Base-by-base conservation (phyloP, 768 basidiomycete genomes). In the Tubosaeta brunneosetosa region DNA sequence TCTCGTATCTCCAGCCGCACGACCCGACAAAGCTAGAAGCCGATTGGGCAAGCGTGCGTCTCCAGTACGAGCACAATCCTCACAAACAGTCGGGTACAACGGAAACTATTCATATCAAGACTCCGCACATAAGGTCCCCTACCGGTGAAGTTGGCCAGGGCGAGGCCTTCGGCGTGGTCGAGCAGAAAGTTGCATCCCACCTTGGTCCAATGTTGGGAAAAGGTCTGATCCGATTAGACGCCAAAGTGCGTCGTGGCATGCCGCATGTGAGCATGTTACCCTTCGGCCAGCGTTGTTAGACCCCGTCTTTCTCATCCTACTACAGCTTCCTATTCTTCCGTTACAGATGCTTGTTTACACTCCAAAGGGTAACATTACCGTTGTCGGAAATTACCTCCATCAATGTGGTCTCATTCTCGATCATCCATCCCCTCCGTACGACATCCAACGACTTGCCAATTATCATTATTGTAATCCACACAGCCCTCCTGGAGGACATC, bases 341-440 rank as follows among this genome's bases (percentile, higher is more conserved):
- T 76, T 97, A 16, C 86, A 88, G 63, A 80, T 97, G 69, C 81
- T 97, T 36, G 84, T 97, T 29, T 95, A 89, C 70, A 95, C 95
- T 6, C 91, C 92, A 5, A 97, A 95, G 67, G 90, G 91, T 31
- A 94, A 97, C 70, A 87, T 98, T 56, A 73, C 77, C 31, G 84
- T 87, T 50, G 87, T 99, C 55, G 85, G 90, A 56, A 77, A 82
- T 62, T 84, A 84, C 62, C 79, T 98, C 46, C 80, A 83, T 22
- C 77, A 81, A 52, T 78, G 79, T 54, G 79, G 78, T 37, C 73
- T 94, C 8, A 74, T 87, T 48, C 82, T 98, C 44, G 85, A 91
- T 62, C 86, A 97, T 60, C 95, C 97, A 1, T 71, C 81, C 16
- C 74, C 82, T 6, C 79, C 83, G 12, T 86, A 82, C 62, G 84